Evolutionary conservation across 2,329 filamentous ascomycete species (phyloP).

Genomic region (Calonectria leucothoes): DNA sequence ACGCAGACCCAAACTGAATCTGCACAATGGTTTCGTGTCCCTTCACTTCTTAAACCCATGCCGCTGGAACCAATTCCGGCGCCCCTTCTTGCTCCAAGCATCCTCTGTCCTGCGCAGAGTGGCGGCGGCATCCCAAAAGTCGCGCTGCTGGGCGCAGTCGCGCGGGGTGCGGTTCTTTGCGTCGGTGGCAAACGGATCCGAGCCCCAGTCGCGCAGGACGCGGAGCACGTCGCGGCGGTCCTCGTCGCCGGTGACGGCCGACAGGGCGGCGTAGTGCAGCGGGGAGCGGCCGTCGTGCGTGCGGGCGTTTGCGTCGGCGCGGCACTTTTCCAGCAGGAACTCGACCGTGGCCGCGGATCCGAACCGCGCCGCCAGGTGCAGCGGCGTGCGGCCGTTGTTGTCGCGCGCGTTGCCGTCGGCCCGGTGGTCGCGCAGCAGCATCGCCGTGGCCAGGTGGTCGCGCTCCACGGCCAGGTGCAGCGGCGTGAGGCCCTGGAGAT

Average conservation of each 20-base stretch:
- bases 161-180: conserved; percentile 42
- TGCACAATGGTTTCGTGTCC: not conserved
- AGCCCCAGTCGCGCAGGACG: conserved; percentile 43
- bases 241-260: conserved; percentile 45
- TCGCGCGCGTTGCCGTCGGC: conserved; percentile 42
- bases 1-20: not conserved
- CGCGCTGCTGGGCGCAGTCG: conserved; percentile 47
- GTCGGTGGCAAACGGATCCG: conserved; percentile 44
- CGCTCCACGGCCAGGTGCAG: conserved; percentile 47
- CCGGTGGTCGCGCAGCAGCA: conserved; percentile 45
- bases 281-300: conserved; percentile 46
- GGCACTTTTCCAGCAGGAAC: conserved; percentile 44
- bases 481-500: conserved; percentile 44
- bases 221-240: conserved; percentile 46
- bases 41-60: conserved; percentile 38
- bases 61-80: conserved; percentile 43
- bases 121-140: conserved; percentile 47
- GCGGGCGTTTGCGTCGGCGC: conserved; percentile 43
- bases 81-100: conserved; percentile 46
- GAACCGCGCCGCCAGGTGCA: conserved; percentile 47
- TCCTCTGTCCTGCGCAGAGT: conserved; percentile 48
- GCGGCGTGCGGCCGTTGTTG: conserved; percentile 45
- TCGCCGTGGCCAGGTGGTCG: conserved; percentile 47
- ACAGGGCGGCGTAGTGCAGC: conserved; percentile 47
- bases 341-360: conserved; percentile 46